Conservation (phyloP, 495 filamentous ascomycete species). For the Lasiosphaeria ovina region DNA sequence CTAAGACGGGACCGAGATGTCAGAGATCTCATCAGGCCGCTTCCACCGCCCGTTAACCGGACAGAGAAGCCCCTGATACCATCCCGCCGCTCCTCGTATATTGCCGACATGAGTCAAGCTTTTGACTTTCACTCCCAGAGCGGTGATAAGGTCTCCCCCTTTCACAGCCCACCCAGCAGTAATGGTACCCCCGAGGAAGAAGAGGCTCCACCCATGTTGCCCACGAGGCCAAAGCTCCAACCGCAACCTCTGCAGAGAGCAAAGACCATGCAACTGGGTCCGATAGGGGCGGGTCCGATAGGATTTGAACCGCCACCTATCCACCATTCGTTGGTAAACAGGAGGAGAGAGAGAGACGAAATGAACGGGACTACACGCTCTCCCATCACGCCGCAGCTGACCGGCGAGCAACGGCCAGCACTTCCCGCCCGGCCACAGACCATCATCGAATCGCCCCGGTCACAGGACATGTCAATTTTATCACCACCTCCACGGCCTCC, state of each 20-base stretch:
- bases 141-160: constrained; percentile 65
- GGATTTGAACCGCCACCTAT: constrained; percentile 48
- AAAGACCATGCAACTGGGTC: constrained; percentile 27
- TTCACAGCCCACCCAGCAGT: constrained; percentile 84
- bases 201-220: constrained; percentile 41
- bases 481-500: constrained; percentile 48
- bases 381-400: constrained; percentile 30
- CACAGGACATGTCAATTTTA: constrained; percentile 25
- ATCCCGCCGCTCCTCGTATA: constrained; percentile 27
- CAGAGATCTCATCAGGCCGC: constrained; percentile 30
- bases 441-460: constrained; percentile 29
- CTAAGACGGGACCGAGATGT: constrained; percentile 42
- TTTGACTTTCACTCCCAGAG: constrained; percentile 24
- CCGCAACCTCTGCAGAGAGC: constrained; percentile 22
- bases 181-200: constrained; percentile 58
- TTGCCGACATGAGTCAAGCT: constrained; percentile 25
- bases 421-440: constrained; percentile 56
- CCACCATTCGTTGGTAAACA: constrained; percentile 46
- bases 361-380: constrained; percentile 32
- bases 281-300: neutral
- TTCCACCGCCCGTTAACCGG: constrained; percentile 71
- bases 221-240: constrained; percentile 37
- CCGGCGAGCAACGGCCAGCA: constrained; percentile 55
- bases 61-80: constrained; percentile 74
- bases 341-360: constrained; percentile 39